These are phyloP conservation scores for Solanum sejunctum DNA, from an alignment of 257 asterid species.

Conservation along the genomic window DNA sequence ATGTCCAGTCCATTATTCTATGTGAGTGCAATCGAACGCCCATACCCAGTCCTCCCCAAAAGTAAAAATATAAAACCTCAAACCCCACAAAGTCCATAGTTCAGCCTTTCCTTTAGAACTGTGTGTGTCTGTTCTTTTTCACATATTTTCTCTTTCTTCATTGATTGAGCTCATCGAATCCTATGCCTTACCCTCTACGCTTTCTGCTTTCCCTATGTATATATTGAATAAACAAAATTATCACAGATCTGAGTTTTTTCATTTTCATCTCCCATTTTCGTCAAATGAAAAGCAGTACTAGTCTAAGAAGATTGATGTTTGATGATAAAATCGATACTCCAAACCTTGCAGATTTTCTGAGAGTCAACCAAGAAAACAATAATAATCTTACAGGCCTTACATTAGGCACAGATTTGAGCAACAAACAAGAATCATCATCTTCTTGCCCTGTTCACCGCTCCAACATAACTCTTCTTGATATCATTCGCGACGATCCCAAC, in stretches of 20 bases:
- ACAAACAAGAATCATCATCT: background rate
- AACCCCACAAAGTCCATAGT: background rate
- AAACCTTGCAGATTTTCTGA: slow-evolving; percentile 13
- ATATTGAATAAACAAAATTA: background rate
- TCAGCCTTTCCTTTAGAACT: background rate
- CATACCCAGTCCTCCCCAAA: background rate
- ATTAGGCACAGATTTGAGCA: slow-evolving; percentile 8
- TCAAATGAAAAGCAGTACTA: background rate
- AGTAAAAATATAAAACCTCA: background rate
- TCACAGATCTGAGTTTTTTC: background rate
- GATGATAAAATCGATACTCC: slow-evolving; percentile 7
- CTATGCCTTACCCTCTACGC: background rate
- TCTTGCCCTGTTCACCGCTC: slow-evolving; percentile 5
- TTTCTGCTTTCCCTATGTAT: background rate
- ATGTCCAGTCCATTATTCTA: no score
- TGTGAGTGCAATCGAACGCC: no score
- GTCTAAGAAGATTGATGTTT: background rate
- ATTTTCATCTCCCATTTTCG: background rate
- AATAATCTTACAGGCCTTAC: background rate
- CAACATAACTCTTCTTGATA: slow-evolving; percentile 40
- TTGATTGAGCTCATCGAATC: background rate
- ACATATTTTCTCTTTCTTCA: background rate
- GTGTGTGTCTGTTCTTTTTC: background rate
- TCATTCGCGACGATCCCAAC: slow-evolving; percentile 58
- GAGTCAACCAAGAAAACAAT: slow-evolving; percentile 3